Conservation (phyloP, 176 grass and related monocot species). For the Aegilops longissima region DNA sequence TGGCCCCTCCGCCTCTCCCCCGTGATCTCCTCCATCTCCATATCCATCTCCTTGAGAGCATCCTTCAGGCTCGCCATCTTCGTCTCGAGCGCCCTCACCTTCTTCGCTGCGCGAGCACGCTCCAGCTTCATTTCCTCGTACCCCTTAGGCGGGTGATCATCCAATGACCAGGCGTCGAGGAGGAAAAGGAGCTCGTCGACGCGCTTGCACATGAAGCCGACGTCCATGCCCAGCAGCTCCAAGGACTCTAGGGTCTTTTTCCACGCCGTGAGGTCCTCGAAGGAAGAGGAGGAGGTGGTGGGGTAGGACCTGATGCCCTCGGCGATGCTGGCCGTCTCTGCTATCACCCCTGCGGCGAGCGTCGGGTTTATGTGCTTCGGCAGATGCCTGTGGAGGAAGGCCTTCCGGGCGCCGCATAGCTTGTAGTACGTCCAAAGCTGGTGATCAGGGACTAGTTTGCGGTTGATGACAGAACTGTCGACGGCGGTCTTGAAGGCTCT, state of each 20-base stretch:
- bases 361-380: neutral
- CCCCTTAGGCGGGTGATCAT: neutral
- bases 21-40: conserved; percentile 26
- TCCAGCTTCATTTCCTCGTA: neutral
- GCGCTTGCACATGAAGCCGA: neutral
- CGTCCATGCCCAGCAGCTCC: neutral
- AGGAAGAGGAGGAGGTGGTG: neutral
- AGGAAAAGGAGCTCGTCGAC: neutral
- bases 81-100: conserved; percentile 1
- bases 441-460: neutral
- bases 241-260: neutral
- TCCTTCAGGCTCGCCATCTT: conserved; percentile 7
- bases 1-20: neutral
- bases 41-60: neutral
- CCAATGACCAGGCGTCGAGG: neutral
- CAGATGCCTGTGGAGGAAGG: neutral
- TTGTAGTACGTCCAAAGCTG: conserved; percentile 24
- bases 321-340: neutral
- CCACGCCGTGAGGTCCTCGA: neutral
- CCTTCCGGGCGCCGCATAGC: conserved; percentile 19
- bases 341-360: neutral
- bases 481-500: conserved; percentile 23
- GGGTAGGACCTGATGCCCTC: neutral
- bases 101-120: neutral
- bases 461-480: conserved; percentile 15